Percentiles rank a stretch among this genome's conserved stretches.
phyloP scores from a whole-genome alignment of 305 asterid species.

The Rubia tinctorum region DNA sequence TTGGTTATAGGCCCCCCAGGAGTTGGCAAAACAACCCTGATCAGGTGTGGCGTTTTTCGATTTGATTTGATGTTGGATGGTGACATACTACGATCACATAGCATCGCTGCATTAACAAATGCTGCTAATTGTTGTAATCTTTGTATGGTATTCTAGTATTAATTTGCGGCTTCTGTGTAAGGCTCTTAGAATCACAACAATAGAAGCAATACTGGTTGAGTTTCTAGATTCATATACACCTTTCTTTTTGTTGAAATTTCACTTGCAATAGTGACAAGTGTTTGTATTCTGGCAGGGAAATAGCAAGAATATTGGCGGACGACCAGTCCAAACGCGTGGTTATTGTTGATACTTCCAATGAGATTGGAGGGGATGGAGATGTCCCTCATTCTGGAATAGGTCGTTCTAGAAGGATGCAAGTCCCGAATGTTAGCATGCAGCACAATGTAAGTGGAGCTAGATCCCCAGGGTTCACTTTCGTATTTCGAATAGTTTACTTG shows the following conservation, averaged over 20 bases:
- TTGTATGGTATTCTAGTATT: background rate
- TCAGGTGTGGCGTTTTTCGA: constrained; percentile 48
- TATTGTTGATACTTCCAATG: constrained; percentile 96
- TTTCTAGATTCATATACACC: background rate
- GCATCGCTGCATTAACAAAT: background rate
- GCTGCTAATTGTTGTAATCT: background rate
- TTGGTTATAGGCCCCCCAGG: constrained; percentile 99
- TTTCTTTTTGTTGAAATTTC: background rate
- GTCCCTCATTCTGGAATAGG: constrained; percentile 98
- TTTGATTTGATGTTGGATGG: background rate
- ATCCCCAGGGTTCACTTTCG: background rate
- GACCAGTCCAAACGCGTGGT: constrained; percentile 90
- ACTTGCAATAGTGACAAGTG: background rate
- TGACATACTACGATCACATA: background rate
- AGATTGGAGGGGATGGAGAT: constrained; percentile 98
- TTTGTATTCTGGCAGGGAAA: constrained; percentile 56
- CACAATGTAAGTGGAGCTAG: constrained; percentile 59
- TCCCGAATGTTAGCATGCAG: constrained; percentile 91
- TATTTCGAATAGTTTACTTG: background rate
- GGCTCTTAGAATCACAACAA: background rate
- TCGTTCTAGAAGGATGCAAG: constrained; percentile 98
- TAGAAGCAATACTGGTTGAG: background rate
- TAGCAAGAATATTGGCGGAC: constrained; percentile 91
- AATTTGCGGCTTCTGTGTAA: background rate
- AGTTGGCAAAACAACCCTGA: constrained; percentile 96